Evolutionary conservation across 441 rosid genomes (phyloP), one percentile per base, ranked within the genome.

Genomic region (Populus hybrid): DNA sequence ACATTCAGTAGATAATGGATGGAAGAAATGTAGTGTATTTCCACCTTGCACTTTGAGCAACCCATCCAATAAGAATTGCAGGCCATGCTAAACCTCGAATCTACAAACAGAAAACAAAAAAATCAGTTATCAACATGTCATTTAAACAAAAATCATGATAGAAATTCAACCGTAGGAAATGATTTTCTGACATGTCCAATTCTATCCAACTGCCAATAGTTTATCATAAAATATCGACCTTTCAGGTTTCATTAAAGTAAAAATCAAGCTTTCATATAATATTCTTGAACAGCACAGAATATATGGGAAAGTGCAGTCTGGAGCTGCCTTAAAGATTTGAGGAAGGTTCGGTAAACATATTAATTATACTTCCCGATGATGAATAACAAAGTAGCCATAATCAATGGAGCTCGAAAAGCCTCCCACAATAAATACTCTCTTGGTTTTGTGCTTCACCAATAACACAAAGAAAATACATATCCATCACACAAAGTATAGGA

Each of bases 71-170:
- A n/a, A 89, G 89, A 83, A 84, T 42, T 46, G 89, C 90, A 28
- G 89, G 90, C 92, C 90, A 89, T 69, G 90, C 87, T 73, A 89
- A 84, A 34, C 89, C 89, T 73, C 89, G 89, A 77, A 89, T 87
- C 90, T 87, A 78, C 75, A 65, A 83, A 73, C n/a, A 67, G 24
- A 77, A 67, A 46, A 24, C 21, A 38, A 10, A 69, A 50, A 1
- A 20, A 24, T 66, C 14, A 67, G 40, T 32, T 0, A 35, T 34
- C 10, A 46, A n/a, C 32, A 7, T 2, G 14, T 26, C 35, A 70
- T 34, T 21, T 50, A 21, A 70, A 23, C 26, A 5, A 36, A 36
- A 70, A 70, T 3, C 8, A 10, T 9, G 69, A 2, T 4, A 4
- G 20, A 46, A 46, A 46, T 12, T 14, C 20, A 46, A 46, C 20